phyloP scores from a whole-genome alignment of 352 stramenopile species.

The Phytophthora litchii region DNA sequence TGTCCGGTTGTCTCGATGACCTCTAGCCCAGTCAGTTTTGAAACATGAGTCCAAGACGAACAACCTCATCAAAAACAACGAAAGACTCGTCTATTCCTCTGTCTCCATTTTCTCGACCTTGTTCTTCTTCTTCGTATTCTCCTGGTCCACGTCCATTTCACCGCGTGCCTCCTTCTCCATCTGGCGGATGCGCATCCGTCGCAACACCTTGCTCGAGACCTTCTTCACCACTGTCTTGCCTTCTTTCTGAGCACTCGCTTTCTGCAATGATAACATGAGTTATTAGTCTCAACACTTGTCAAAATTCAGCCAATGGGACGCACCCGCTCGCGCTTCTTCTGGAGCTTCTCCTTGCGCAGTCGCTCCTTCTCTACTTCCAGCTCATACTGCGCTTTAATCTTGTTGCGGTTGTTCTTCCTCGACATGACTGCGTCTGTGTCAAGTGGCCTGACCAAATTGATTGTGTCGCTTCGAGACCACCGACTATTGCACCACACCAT shows the following conservation, averaged over 20 bases:
- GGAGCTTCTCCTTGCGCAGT: slow-evolving; percentile 72
- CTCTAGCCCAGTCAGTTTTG: slow-evolving; percentile 39
- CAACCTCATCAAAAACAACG: slow-evolving; percentile 2
- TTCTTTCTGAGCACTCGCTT: slow-evolving; percentile 47
- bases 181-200: slow-evolving; percentile 65
- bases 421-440: slow-evolving; percentile 54
- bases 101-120: slow-evolving; percentile 62
- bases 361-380: slow-evolving; percentile 78
- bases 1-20: slow-evolving; percentile 71
- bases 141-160: slow-evolving; percentile 46
- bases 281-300: no score
- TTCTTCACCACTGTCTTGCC: slow-evolving; percentile 75
- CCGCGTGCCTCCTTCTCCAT: slow-evolving; percentile 61
- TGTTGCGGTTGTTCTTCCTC: slow-evolving; percentile 81
- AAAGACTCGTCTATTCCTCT: slow-evolving; percentile 43
- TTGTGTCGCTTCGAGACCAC: slow-evolving; percentile 34
- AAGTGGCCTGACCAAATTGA: not conserved
- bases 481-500: slow-evolving; percentile 18
- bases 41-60: slow-evolving; percentile 7
- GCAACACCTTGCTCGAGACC: slow-evolving; percentile 73
- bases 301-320: slow-evolving; percentile 1
- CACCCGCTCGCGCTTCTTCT: slow-evolving; percentile 75
- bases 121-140: slow-evolving; percentile 29
- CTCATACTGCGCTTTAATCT: slow-evolving; percentile 84
- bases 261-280: slow-evolving; percentile 22